Base-by-base conservation (phyloP, 2,329 filamentous ascomycete species). In the Botryotinia narcissicola region DNA sequence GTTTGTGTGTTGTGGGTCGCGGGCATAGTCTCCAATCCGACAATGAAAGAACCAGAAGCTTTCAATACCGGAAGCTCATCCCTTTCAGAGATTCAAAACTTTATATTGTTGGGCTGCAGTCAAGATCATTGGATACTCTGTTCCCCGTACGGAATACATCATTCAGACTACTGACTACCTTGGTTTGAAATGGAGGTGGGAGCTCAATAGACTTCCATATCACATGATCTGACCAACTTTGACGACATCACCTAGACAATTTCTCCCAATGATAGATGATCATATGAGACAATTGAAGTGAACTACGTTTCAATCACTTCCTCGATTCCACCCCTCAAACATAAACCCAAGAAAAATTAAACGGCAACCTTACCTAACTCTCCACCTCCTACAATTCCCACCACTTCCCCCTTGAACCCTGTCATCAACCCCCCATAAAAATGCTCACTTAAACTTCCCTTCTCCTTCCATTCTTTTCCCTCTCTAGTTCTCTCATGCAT, bases 361-460 rank as follows among this genome's bases (percentile, higher is more conserved):
- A 60, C 60, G 10, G 14, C 35, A 3, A 35, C 73, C 77, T 51
- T 54, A 79, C 79, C 77, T 69, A 80, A 70, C 60, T 75, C 74
- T 14, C 80, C 79, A 69, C 73, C 78, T 2, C 80, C 79, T 57
- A 81, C 68, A 64, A 81, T 76, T 7, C 79, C 78, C 18, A 81
- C 74, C 5, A 75, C 73, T 63, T 81, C 79, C 54, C 77, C 69
- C 54, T 70, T 74, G 60, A 76, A 78, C 18, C 76, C 78, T 44
- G 74, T 66, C 14, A 79, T 77, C 70, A 74, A 70, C 3, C 73
- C 74, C n/a, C 76, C 75, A 51, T 64, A 66, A 72, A 77, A 77
- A 44, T 62, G 57, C 70, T 63, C 78, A 75, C 71, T 82, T 74
- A 75, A 59, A 73, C 54, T 76, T 18, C 79, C 74, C 35, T 77